A percentile compares a stretch with the other conserved stretches of the same genome.
phyloP scores from a whole-genome alignment of 306 rosid species.

The Malus sylvestris region DNA sequence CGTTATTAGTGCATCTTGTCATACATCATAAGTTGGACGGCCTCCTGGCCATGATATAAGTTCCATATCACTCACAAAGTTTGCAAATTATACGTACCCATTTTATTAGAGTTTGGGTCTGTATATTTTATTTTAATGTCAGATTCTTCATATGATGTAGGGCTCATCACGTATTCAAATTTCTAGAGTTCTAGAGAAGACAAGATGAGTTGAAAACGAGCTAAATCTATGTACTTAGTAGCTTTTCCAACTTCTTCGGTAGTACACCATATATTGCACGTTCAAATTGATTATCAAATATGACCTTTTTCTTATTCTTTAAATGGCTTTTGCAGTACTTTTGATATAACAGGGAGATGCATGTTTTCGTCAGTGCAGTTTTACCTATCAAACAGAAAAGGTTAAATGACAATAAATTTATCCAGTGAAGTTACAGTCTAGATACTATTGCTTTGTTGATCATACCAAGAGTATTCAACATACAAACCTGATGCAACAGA shows the following conservation, averaged over 20 bases:
- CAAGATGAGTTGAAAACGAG: no score
- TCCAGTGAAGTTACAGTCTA: background rate
- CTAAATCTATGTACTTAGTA: no score
- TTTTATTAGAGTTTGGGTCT: background rate
- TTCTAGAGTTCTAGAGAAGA: no score
- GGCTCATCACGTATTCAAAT: no score
- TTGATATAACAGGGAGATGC: background rate
- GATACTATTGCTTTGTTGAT: background rate
- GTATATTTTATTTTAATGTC: background rate
- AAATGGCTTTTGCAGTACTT: background rate
- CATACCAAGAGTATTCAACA: background rate
- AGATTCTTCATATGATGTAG: background rate
- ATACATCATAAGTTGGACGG: background rate
- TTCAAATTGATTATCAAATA: background rate
- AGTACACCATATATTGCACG: no score
- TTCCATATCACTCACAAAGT: background rate
- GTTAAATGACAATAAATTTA: background rate
- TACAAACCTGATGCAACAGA: conserved; percentile 84
- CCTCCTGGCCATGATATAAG: background rate
- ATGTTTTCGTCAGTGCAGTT: background rate
- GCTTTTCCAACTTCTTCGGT: no score
- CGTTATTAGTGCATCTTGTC: background rate
- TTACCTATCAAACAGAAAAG: background rate
- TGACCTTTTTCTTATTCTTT: no score
- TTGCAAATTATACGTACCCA: background rate